Conservation (phyloP, 139 green algal genomes). For the Picochlorum sp. region DNA sequence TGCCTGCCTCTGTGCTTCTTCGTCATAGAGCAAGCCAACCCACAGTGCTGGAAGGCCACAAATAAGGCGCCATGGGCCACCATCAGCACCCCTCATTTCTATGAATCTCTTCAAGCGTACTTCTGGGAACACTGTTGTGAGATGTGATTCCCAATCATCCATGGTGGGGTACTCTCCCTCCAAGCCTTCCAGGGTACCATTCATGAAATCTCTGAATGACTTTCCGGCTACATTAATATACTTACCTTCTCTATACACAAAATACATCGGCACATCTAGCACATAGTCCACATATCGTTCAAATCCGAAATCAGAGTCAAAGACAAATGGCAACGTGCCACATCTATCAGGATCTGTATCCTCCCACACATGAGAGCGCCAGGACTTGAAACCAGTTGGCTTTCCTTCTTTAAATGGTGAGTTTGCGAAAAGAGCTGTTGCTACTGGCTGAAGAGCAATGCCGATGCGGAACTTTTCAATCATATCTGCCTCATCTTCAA, state of each 20-base stretch:
- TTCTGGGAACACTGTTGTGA: conserved; percentile 96
- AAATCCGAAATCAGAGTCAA: conserved; percentile 85
- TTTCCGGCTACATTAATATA: conserved; percentile 78
- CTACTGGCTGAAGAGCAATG: conserved; percentile 93
- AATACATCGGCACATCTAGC: conserved; percentile 98
- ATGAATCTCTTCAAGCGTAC: conserved; percentile 91
- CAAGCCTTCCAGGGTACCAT: conserved; percentile 68
- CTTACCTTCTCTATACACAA: conserved; percentile 87
- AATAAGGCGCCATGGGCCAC: conserved; percentile 81
- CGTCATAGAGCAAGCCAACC: conserved; percentile 92
- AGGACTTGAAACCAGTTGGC: conserved; percentile 62
- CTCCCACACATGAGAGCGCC: conserved; percentile 80
- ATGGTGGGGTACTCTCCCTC: conserved; percentile 80
- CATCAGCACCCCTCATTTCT: conserved; percentile 97
- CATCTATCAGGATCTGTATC: conserved; percentile 78
- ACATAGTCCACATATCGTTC: conserved; percentile 91
- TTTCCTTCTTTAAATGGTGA: conserved; percentile 93
- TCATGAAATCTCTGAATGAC: conserved; percentile 87
- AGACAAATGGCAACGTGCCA: conserved; percentile 92
- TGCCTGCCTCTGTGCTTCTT: conserved; percentile 37
- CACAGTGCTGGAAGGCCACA: conserved; percentile 88
- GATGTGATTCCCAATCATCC: conserved; percentile 90
- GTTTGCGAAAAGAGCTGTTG: conserved; percentile 95
- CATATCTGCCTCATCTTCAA: conserved; percentile 92
- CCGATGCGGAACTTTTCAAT: conserved; percentile 92